Conservation (phyloP, 768 basidiomycete genomes). For the Podaxis sp. region DNA sequence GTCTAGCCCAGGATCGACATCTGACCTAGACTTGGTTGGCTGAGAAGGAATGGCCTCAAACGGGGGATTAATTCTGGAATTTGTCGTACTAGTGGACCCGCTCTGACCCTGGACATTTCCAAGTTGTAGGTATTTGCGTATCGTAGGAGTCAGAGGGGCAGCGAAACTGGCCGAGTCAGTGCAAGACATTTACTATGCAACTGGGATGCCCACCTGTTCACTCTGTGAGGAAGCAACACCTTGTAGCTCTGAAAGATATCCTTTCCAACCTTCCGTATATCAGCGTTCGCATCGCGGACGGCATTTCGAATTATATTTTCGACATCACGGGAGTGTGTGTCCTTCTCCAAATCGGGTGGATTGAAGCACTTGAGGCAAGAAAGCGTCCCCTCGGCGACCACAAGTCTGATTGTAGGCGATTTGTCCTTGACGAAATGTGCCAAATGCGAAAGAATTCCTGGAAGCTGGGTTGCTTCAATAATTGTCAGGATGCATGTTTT, state of each 20-base stretch:
- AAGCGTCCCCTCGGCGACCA: conserved; percentile 61
- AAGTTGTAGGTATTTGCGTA: conserved; percentile 70
- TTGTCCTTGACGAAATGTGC: conserved; percentile 63
- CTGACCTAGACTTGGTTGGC: not conserved
- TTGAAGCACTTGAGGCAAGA: conserved; percentile 70
- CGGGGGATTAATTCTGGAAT: not conserved
- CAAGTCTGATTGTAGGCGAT: conserved; percentile 55
- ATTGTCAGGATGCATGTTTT: conserved; percentile 54
- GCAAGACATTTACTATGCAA: not conserved
- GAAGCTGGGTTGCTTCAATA: conserved; percentile 64
- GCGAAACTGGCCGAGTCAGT: conserved; percentile 48
- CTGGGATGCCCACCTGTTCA: conserved; percentile 48
- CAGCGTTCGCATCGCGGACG: conserved; percentile 70
- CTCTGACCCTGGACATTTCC: conserved; percentile 13
- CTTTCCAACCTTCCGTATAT: conserved; percentile 65
- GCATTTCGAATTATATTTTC: conserved; percentile 66
- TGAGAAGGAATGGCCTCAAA: not conserved
- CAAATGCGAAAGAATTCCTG: conserved; percentile 58
- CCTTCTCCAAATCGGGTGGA: conserved; percentile 75
- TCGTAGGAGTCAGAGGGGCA: conserved; percentile 68
- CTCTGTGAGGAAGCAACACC: conserved; percentile 59
- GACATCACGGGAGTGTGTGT: conserved; percentile 56
- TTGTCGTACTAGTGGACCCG: conserved; percentile 13
- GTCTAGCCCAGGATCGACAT: not conserved
- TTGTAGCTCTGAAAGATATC: conserved; percentile 77